A percentile compares a stretch with the other conserved stretches of the same genome.
These are phyloP conservation scores for Xylaria telfairii DNA, from an alignment of 495 filamentous ascomycete species.

Conservation along the genomic window DNA sequence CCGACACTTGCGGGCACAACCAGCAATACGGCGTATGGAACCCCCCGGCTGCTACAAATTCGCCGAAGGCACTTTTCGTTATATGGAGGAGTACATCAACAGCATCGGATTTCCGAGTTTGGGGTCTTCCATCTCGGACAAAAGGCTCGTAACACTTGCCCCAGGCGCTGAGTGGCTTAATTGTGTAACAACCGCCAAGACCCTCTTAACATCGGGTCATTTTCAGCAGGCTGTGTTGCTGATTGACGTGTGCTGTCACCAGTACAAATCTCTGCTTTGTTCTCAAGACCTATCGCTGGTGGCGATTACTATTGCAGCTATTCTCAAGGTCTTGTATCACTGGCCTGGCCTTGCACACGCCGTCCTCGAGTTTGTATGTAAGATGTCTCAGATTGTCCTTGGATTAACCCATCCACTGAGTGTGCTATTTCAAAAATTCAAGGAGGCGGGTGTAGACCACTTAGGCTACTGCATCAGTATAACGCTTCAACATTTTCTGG, in stretches of 20 bases:
- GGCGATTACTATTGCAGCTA: neutral
- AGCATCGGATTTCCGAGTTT: neutral
- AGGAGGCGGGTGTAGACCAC: neutral
- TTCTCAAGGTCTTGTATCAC: neutral
- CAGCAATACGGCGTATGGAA: neutral
- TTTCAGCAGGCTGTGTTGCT: neutral
- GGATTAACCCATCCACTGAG: neutral
- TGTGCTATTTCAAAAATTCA: neutral
- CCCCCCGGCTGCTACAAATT: slow-evolving; percentile 3
- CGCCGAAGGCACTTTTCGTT: neutral
- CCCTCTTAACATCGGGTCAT: neutral
- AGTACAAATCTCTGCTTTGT: neutral
- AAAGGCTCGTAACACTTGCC: neutral
- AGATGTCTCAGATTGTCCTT: slow-evolving; percentile 2
- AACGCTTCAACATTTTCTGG: neutral
- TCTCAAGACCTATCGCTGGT: neutral
- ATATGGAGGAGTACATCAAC: neutral
- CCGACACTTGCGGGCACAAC: neutral
- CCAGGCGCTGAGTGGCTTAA: neutral
- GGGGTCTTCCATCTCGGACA: neutral
- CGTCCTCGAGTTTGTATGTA: neutral
- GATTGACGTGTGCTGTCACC: slow-evolving; percentile 3
- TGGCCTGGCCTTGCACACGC: neutral
- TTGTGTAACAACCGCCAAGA: neutral
- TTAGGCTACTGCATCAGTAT: neutral